A percentile compares a stretch with the other conserved stretches of the same genome.
phyloP scores from a whole-genome alignment of 1,284 basidiomycete species.

The Ganoderma multipileum region DNA sequence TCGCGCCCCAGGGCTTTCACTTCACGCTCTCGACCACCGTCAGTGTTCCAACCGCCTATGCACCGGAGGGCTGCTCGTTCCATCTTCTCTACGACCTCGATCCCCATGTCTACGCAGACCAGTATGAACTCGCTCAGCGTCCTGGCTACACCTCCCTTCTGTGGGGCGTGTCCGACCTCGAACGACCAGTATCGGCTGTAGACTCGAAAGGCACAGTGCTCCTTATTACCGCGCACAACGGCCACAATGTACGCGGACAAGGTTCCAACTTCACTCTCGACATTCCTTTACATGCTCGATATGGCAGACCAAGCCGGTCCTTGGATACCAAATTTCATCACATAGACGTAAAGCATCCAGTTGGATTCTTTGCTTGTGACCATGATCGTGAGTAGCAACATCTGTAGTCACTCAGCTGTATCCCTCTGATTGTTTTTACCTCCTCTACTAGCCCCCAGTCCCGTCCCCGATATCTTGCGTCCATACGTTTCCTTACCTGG shows the following conservation, averaged over 20 bases:
- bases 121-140: constrained; percentile 57
- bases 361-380: constrained; percentile 49
- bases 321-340: constrained; percentile 30
- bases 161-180: constrained; percentile 53
- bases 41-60: constrained; percentile 6
- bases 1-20: constrained; percentile 39
- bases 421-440: neutral
- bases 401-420: neutral
- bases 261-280: constrained; percentile 40
- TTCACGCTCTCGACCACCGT: constrained; percentile 35
- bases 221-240: constrained; percentile 42
- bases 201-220: constrained; percentile 44
- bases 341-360: constrained; percentile 43
- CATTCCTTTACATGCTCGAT: constrained; percentile 59
- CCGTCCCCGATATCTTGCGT: constrained; percentile 24
- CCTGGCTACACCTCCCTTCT: constrained; percentile 48
- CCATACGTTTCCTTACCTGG: constrained; percentile 28
- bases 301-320: constrained; percentile 42
- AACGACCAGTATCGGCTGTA: constrained; percentile 54
- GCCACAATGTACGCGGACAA: neutral
- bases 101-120: constrained; percentile 55
- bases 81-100: constrained; percentile 52
- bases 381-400: constrained; percentile 17
- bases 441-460: neutral
- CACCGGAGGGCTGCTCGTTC: constrained; percentile 41